Evolutionary conservation across 345 rosid species (phyloP), one percentile per base, ranked within the genome.

Genomic region (Gossypium australe): DNA sequence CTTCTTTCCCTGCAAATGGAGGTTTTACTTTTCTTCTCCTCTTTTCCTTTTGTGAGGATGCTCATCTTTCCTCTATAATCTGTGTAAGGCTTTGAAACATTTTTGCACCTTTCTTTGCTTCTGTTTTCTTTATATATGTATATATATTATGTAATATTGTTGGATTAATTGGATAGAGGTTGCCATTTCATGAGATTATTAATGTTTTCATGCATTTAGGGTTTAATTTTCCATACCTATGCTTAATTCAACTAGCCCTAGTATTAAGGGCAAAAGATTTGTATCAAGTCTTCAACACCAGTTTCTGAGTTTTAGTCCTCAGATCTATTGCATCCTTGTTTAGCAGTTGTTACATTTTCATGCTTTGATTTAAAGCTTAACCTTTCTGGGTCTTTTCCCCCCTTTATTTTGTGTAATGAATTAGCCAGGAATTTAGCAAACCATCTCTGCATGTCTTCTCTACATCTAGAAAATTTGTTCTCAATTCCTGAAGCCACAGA

Each of bases 401-500:
- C 24, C 13, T 65, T 2, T 57, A 20, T 57, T 47, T 47, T 68
- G 58, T 49, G 43, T 25, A 24, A 34, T 9, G 18, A 49, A 68
- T 24, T 68, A 49, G 62, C 60, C 60, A 18, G 72, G 72, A 27
- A 48, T 48, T 68, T 65, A 44, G 11, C 27, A 45, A 24, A 16
- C 51, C 72, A 10, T 68, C 58, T 48, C 20, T 59, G 57, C 22
- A 68, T 68, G 72, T 68, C 72, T 20, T 49, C 58, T 25, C 57
- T 57, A 49, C 58, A 48, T 24, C 58, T 27, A 16, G 58, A 25
- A 52, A 24, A 2, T 48, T 14, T 68, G 58, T 68, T 53, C 22
- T 25, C 41, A 9, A 25, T 68, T 68, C 22, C 58, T 68, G 44
- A 51, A 48, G 44, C 59, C 25, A 14, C 44, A 2, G 58, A 68